These are phyloP conservation scores for Xenoacremonium recifei DNA, from an alignment of 2,329 filamentous ascomycete genomes.

Conservation along the genomic window DNA sequence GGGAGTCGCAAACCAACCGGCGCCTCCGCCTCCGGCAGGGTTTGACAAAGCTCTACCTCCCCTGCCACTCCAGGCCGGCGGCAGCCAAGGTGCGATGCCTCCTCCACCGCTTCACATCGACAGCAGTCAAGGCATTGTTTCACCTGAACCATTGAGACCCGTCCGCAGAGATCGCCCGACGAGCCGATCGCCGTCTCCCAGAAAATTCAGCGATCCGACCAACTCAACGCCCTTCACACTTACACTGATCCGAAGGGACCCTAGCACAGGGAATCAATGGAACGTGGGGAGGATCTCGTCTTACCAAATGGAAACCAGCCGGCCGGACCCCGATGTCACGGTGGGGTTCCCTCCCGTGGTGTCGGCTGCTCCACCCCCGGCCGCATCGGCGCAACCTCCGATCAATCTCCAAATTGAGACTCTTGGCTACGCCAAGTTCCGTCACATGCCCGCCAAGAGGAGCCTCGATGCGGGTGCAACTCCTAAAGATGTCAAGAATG, in stretches of 20 bases:
- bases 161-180: conserved; percentile 1
- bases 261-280: conserved; percentile 68
- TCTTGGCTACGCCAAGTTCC: conserved; percentile 58
- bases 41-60: conserved; percentile 13
- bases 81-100: not conserved
- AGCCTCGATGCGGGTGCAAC: conserved; percentile 34
- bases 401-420: conserved; percentile 55
- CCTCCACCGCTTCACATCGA: no score
- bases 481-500: conserved; percentile 13
- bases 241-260: conserved; percentile 72
- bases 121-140: no score
- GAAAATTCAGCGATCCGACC: conserved; percentile 29
- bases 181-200: conserved; percentile 37
- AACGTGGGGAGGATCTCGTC: conserved; percentile 68
- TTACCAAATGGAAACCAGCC: conserved; percentile 42
- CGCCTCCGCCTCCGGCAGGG: not conserved
- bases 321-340: conserved; percentile 19
- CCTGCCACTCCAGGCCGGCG: not conserved
- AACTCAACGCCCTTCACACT: conserved; percentile 49
- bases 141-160: not conserved
- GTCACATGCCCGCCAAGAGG: conserved; percentile 43
- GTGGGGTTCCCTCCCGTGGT: conserved; percentile 23
- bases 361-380: conserved; percentile 15
- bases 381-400: conserved; percentile 30
- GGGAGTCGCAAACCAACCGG: no score